These are phyloP conservation scores for Nigrograna mackinnonii DNA, from an alignment of 2,329 filamentous ascomycete species.

Conservation along the genomic window DNA sequence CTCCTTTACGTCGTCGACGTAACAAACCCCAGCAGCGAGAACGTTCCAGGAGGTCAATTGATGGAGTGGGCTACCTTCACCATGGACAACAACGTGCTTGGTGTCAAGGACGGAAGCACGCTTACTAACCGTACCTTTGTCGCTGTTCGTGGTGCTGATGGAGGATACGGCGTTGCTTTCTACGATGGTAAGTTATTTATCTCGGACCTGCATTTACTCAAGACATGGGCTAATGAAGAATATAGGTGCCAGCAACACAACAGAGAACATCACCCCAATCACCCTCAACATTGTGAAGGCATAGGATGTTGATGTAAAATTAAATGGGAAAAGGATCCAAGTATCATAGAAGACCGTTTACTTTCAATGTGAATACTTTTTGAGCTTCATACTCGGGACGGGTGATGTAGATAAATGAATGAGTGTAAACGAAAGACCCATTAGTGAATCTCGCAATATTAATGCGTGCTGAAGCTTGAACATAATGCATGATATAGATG, in stretches of 20 bases:
- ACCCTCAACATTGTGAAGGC: constrained; percentile 21
- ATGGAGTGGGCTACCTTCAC: constrained; percentile 37
- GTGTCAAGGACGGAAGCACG: constrained; percentile 30
- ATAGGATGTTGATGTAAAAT: not conserved
- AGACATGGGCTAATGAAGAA: constrained; percentile 5
- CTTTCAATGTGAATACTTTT: too few relatives aligned
- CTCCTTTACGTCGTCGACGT: constrained; percentile 29
- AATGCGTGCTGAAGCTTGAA: too few relatives aligned
- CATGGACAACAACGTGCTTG: constrained; percentile 24
- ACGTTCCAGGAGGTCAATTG: constrained; percentile 25
- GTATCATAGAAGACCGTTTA: too few relatives aligned
- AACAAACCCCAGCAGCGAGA: constrained; percentile 19
- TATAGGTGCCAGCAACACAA: constrained; percentile 21
- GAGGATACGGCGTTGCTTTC: constrained; percentile 20
- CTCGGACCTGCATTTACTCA: not conserved
- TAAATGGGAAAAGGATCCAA: too few relatives aligned
- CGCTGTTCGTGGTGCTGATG: constrained; percentile 16
- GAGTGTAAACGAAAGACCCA: too few relatives aligned
- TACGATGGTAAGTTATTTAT: constrained; percentile 27
- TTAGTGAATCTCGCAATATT: too few relatives aligned
- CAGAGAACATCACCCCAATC: constrained; percentile 17
- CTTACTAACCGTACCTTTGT: constrained; percentile 28
- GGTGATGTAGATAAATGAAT: too few relatives aligned
- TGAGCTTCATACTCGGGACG: too few relatives aligned
- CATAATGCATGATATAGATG: too few relatives aligned